Conservation (phyloP, 495 filamentous ascomycete species). For the Chaetomium cochliodes region DNA sequence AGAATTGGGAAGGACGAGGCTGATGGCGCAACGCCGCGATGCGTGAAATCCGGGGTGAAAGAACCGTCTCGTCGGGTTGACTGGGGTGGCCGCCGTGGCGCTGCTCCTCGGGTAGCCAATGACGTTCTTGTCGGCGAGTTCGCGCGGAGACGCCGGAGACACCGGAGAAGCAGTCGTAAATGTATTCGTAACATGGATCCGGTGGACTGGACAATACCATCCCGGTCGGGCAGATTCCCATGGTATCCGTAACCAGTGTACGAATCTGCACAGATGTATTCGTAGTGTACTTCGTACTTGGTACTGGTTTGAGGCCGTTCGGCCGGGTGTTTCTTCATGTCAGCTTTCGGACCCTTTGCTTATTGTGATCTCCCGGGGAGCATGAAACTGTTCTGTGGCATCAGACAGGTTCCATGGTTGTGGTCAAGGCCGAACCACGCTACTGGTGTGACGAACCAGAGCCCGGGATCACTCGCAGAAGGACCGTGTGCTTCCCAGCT, state of each 20-base stretch:
- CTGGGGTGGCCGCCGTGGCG: neutral
- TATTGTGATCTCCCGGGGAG: conserved; percentile 1
- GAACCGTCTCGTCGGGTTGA: conserved; percentile 10
- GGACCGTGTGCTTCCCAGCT: conserved; percentile 14
- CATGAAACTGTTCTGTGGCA: neutral
- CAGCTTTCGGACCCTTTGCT: neutral
- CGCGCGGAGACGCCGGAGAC: neutral
- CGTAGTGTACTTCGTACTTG: no score
- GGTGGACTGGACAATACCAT: no score
- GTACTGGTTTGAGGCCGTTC: no score
- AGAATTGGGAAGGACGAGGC: neutral
- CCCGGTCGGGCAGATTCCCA: no score
- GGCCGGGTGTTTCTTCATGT: neutral
- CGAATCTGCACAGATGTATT: no score
- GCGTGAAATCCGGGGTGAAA: conserved; percentile 1
- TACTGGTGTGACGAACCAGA: conserved; percentile 14
- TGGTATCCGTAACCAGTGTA: no score
- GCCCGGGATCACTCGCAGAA: neutral
- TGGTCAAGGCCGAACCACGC: conserved; percentile 9
- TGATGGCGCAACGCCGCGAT: neutral
- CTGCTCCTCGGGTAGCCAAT: neutral
- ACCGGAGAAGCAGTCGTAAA: conserved; percentile 1
- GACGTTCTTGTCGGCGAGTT: neutral
- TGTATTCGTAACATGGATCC: no score
- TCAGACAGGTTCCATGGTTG: conserved; percentile 13